Conservation (phyloP, 2,329 filamentous ascomycete genomes). For the Xylariaceae sp. region DNA sequence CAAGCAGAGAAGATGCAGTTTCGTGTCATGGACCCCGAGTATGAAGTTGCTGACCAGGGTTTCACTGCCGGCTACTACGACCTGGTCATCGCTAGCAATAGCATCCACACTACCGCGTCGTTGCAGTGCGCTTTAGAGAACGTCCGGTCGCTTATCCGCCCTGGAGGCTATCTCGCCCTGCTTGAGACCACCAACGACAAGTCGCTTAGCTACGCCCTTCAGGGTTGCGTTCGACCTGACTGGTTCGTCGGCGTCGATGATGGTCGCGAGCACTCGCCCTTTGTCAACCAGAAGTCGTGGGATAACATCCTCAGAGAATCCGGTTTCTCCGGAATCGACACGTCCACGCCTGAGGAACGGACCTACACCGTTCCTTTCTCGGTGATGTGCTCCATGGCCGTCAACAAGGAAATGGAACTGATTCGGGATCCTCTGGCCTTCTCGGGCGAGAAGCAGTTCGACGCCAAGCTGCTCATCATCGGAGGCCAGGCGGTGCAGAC, state of each 20-base stretch:
- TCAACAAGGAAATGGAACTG: slow-evolving; percentile 18
- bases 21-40: slow-evolving; percentile 24
- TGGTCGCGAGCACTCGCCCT: slow-evolving; percentile 2
- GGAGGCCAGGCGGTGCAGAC: slow-evolving; percentile 10
- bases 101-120: slow-evolving; percentile 20
- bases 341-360: slow-evolving; percentile 6
- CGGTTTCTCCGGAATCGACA: slow-evolving; percentile 27
- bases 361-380: not conserved
- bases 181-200: slow-evolving; percentile 5
- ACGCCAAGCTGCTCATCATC: slow-evolving; percentile 17
- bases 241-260: slow-evolving; percentile 7
- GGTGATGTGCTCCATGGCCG: slow-evolving; percentile 20
- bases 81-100: slow-evolving; percentile 26
- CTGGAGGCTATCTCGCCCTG: slow-evolving; percentile 30
- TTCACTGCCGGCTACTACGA: slow-evolving; percentile 20
- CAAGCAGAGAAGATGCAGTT: slow-evolving; percentile 23
- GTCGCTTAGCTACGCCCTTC: not conserved
- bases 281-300: slow-evolving; percentile 14
- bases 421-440: slow-evolving; percentile 3
- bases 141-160: slow-evolving; percentile 25
- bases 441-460: not conserved
- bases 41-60: slow-evolving; percentile 24
- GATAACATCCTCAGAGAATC: slow-evolving; percentile 14
- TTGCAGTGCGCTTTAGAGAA: slow-evolving; percentile 19
- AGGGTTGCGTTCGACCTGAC: slow-evolving; percentile 2